Evolutionary conservation across 1,284 basidiomycete species (phyloP).

Genomic region (Fomes fomentarius): DNA sequence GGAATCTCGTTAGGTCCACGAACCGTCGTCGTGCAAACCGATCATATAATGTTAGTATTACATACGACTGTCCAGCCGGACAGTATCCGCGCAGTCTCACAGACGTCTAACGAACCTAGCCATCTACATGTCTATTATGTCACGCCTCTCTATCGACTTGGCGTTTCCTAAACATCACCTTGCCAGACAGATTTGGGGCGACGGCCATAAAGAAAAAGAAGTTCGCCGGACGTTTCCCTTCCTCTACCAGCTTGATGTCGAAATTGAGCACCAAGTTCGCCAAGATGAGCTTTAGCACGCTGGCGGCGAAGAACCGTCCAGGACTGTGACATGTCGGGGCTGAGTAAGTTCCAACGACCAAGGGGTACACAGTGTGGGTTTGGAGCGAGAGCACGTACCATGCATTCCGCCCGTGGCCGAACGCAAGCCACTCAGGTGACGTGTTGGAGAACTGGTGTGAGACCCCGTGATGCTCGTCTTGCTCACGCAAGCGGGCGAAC

Average conservation of each 20-base stretch:
- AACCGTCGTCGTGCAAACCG: too few relatives aligned
- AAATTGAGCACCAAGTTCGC: constrained; percentile 47
- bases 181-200: constrained; percentile 3
- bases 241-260: constrained; percentile 45
- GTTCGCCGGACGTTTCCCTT: constrained; percentile 29
- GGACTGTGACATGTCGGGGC: constrained; percentile 30
- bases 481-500: constrained; percentile 44
- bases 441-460: constrained; percentile 39
- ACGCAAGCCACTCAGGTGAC: constrained; percentile 41
- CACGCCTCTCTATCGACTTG: too few relatives aligned
- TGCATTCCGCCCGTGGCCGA: constrained; percentile 47
- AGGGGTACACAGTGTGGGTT: background rate
- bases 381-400: too few relatives aligned
- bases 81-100: too few relatives aligned
- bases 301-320: constrained; percentile 50
- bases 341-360: background rate
- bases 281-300: constrained; percentile 48
- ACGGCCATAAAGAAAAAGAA: constrained; percentile 3
- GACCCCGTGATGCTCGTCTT: constrained; percentile 13
- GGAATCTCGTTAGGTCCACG: too few relatives aligned
- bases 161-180: constrained; percentile 16
- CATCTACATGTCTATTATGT: too few relatives aligned
- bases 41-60: too few relatives aligned
- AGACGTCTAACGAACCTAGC: too few relatives aligned
- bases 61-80: too few relatives aligned